Evolutionary conservation across 1,284 basidiomycete genomes (phyloP).

Genomic region (Jaminaea rosea): DNA sequence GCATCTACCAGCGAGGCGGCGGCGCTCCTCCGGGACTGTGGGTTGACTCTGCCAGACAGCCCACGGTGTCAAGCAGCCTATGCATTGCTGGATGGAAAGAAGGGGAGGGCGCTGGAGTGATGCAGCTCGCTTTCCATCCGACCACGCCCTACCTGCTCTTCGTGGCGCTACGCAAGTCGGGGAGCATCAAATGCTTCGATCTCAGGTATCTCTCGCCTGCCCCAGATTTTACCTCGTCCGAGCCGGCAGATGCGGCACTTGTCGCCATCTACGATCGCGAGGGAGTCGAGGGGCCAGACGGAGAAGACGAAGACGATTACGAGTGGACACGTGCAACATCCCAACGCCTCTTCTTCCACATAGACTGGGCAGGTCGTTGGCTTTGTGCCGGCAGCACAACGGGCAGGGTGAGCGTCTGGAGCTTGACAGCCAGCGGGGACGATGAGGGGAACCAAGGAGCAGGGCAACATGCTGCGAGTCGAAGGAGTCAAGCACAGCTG

Average conservation of each 20-base stretch:
- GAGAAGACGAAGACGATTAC: slow-evolving; percentile 2
- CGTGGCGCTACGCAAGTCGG: slow-evolving; percentile 19
- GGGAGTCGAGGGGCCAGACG: neutral
- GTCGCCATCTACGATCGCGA: slow-evolving; percentile 14
- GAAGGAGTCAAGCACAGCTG: too few relatives aligned
- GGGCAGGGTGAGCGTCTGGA: slow-evolving; percentile 22
- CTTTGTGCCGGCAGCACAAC: slow-evolving; percentile 20
- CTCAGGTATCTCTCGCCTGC: slow-evolving; percentile 21
- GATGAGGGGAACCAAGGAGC: neutral
- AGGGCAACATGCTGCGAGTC: too few relatives aligned
- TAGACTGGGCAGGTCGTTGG: slow-evolving; percentile 29
- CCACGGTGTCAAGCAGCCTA: neutral
- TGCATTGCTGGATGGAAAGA: slow-evolving; percentile 34
- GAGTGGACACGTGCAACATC: slow-evolving; percentile 4
- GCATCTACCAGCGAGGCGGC: slow-evolving; percentile 15
- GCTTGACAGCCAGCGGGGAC: neutral
- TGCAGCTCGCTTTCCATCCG: slow-evolving; percentile 33
- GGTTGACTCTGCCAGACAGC: neutral
- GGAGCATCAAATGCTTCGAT: slow-evolving; percentile 27
- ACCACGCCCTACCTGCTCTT: slow-evolving; percentile 23
- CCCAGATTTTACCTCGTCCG: slow-evolving; percentile 15
- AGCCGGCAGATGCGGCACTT: slow-evolving; percentile 14
- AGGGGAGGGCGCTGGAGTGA: slow-evolving; percentile 24
- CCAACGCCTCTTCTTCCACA: slow-evolving; percentile 28
- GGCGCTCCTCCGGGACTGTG: neutral